phyloP scores from a whole-genome alignment of 1,284 basidiomycete species.

The Rhodotorula sp. region DNA sequence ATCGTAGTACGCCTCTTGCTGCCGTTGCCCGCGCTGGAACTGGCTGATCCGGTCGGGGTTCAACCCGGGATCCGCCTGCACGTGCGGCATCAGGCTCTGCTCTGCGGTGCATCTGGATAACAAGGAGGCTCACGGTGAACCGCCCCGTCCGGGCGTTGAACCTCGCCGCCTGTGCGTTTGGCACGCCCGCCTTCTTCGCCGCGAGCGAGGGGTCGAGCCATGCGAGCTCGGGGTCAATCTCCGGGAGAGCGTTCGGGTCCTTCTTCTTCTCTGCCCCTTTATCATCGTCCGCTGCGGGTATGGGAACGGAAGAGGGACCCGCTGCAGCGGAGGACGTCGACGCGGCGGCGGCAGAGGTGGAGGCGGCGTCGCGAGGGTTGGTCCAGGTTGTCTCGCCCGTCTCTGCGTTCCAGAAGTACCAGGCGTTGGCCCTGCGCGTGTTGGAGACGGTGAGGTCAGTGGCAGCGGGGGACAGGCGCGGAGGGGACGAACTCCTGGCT shows the following conservation, averaged over 20 bases:
- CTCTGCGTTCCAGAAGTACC: constrained; percentile 46
- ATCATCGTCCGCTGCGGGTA: not conserved
- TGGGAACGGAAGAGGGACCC: not conserved
- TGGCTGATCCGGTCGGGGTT: constrained; percentile 45
- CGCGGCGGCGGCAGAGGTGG: not conserved
- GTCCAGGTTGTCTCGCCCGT: constrained; percentile 44
- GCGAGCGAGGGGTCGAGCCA: constrained; percentile 42
- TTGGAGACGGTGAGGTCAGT: not conserved
- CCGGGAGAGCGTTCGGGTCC: constrained; percentile 19
- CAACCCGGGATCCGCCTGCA: constrained; percentile 39
- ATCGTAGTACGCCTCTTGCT: constrained; percentile 45
- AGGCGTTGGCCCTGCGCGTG: constrained; percentile 38
- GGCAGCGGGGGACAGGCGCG: not conserved
- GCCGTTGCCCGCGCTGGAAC: constrained; percentile 37
- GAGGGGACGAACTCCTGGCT: constrained; percentile 36
- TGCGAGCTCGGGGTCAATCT: constrained; percentile 46
- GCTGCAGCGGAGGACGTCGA: not conserved
- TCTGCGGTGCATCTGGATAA: no score
- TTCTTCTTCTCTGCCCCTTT: not conserved
- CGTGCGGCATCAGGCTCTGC: no score
- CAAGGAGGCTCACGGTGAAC: constrained; percentile 31
- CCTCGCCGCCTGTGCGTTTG: constrained; percentile 29
- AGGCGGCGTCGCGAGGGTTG: constrained; percentile 38
- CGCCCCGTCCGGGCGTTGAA: constrained; percentile 46
- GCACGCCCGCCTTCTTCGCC: not conserved